Evolutionary conservation across 73 alveolate species (phyloP), one percentile per base, ranked within the genome.

Genomic region (Paramecium tetraurelia): DNA sequence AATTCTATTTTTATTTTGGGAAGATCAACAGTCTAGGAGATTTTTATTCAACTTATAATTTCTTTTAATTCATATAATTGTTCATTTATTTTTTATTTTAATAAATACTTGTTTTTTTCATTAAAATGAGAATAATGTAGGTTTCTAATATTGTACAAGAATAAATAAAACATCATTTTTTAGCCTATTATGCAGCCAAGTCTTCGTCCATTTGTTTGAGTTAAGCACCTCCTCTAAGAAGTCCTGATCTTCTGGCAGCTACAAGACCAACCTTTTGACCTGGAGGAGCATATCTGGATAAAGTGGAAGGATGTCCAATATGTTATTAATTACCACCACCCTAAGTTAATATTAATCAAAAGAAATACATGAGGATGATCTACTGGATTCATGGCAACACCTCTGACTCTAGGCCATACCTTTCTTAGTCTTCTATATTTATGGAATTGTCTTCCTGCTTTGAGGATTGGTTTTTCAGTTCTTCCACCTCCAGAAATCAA

Each of bases 241-340:
- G 94, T 59, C 99, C 98, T 84, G 98, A 95, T 94, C 99, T 92
- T 92, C 98, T 96, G 92, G 99, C 99, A 76, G 99, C 99, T 71
- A 96, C 93, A 72, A 96, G 97, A 93, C 99, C 99, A 75, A 95
- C 99, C 96, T 97, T 97, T 92, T 95, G 86, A 69, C 99, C 99
- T 84, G 95, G 96, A 53, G 99, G 97, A 71, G 98, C 97, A 89
- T 93, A 95, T 95, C 99, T 96, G 24, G 97, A 86, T 69, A 97
- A 95, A 36, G 99, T 97, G 59, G 99, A 93, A 53, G 99, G 99
- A 92, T 97, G 98, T 85, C 99, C 99, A 59, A 97, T 95, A 92
- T 97, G 99, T 95, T 97, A 98, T 86, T 97, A 97, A 96, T 97
- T 97, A 95, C 99, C 99, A 90, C 99, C 99, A 89, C 99, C 99